These are phyloP conservation scores for Agrocybe pediades DNA, from an alignment of 768 basidiomycete species.

Conservation along the genomic window DNA sequence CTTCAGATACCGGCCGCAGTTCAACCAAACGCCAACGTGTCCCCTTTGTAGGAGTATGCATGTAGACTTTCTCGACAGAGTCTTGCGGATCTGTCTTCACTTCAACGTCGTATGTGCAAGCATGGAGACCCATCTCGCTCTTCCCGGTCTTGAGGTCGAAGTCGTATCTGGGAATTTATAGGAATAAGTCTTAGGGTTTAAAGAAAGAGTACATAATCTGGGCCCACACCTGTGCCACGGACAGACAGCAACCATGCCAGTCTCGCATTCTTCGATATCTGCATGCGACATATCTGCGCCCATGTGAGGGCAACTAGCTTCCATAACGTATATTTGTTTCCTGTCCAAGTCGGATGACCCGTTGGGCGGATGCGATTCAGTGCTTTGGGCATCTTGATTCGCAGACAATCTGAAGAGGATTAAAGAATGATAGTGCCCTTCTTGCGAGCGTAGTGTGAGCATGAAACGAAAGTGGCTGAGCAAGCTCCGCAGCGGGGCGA, in stretches of 20 bases:
- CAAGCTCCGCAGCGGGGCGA: conserved; percentile 43
- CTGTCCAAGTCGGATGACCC: conserved; percentile 14
- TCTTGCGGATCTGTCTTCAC: conserved; percentile 41
- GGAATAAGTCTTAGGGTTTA: too few species aligned
- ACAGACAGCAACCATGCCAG: conserved; percentile 64
- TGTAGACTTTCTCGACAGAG: conserved; percentile 50
- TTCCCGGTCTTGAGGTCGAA: conserved; percentile 71
- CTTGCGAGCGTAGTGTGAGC: conserved; percentile 58
- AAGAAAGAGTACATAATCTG: not conserved
- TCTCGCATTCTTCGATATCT: conserved; percentile 72
- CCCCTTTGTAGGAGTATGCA: conserved; percentile 58
- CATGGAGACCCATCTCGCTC: conserved; percentile 67
- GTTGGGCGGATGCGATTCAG: not conserved
- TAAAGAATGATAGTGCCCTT: conserved; percentile 60
- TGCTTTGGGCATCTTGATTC: conserved; percentile 4
- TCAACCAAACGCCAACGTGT: conserved; percentile 67
- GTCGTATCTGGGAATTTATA: conserved; percentile 54
- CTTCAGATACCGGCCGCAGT: conserved; percentile 73
- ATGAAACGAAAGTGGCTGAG: conserved; percentile 62
- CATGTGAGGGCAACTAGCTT: conserved; percentile 78
- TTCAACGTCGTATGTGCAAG: conserved; percentile 68
- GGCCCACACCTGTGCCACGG: conserved; percentile 70
- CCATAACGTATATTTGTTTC: conserved; percentile 74
- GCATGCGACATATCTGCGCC: conserved; percentile 82
- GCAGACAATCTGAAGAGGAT: conserved; percentile 65